phyloP scores from a whole-genome alignment of 768 basidiomycete species.

The Kwoniella dejecticola region DNA sequence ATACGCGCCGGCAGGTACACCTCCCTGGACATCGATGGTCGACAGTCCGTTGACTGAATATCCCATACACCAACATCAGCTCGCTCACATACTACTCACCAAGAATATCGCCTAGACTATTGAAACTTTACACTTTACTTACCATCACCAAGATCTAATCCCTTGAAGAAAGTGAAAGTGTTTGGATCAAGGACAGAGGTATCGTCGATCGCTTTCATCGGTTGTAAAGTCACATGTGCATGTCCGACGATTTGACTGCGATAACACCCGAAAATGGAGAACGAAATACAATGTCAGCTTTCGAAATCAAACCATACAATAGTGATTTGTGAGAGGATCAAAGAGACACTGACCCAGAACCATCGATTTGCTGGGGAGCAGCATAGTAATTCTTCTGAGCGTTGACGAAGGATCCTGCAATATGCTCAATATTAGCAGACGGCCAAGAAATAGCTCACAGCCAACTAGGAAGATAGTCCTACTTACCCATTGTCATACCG shows the following conservation, averaged over 20 bases:
- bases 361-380: conserved; percentile 64
- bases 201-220: conserved; percentile 58
- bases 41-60: conserved; percentile 61
- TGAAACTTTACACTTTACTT: not conserved
- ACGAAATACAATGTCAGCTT: not conserved
- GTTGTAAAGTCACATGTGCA: conserved; percentile 65
- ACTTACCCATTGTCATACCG: conserved; percentile 37
- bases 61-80: conserved; percentile 53
- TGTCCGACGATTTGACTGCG: conserved; percentile 61
- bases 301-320: too few species aligned
- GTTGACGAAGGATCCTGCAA: conserved; percentile 66
- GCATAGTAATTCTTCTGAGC: conserved; percentile 63
- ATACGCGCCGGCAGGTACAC: conserved; percentile 66
- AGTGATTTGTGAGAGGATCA: too few species aligned
- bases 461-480: too few species aligned
- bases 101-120: not conserved
- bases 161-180: conserved; percentile 65
- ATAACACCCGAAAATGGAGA: not conserved
- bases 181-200: conserved; percentile 61
- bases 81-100: conserved; percentile 4
- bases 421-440: too few species aligned
- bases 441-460: too few species aligned
- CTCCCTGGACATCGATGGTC: conserved; percentile 61
- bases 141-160: conserved; percentile 33
- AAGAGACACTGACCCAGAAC: conserved; percentile 43